Evolutionary conservation across 2,329 filamentous ascomycete genomes (phyloP).

Genomic region (Neonectria sp.): DNA sequence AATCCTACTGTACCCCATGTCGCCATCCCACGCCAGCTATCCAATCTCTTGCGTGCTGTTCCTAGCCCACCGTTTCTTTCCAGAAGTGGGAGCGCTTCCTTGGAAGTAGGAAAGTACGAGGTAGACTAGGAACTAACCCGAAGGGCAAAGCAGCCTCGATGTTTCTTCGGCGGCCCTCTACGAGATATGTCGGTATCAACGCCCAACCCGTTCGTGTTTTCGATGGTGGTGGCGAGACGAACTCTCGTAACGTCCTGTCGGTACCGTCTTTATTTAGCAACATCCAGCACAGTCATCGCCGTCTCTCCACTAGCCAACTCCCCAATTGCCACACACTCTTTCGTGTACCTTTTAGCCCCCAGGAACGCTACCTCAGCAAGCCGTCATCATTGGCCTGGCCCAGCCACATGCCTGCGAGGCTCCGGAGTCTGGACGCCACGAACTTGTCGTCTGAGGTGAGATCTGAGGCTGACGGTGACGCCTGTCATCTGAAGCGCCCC

Average conservation of each 20-base stretch:
- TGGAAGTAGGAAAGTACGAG: neutral
- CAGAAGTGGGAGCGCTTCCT: neutral
- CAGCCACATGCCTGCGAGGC: conserved; percentile 13
- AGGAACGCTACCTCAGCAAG: neutral
- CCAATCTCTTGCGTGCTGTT: conserved; percentile 14
- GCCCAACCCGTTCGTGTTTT: conserved; percentile 7
- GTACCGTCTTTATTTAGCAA: conserved; percentile 29
- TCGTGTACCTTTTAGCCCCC: conserved; percentile 5
- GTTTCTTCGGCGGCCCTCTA: neutral
- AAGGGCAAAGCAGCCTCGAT: conserved; percentile 4
- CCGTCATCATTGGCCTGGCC: conserved; percentile 7
- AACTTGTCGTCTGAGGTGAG: conserved; percentile 24
- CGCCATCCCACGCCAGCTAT: conserved; percentile 23
- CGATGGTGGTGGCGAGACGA: conserved; percentile 15
- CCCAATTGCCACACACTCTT: conserved; percentile 6
- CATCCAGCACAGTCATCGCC: conserved; percentile 18
- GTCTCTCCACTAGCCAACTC: conserved; percentile 3
- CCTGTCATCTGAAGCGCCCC: conserved; percentile 21
- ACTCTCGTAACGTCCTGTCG: conserved; percentile 3
- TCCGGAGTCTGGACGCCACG: conserved; percentile 9
- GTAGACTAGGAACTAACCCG: neutral
- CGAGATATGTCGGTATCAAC: neutral
- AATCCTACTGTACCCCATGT: conserved; percentile 31
- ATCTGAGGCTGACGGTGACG: conserved; percentile 22
- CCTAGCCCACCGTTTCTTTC: neutral